Evolutionary conservation across 2,329 filamentous ascomycete species (phyloP).

Genomic region (Rutstroemia sp.): DNA sequence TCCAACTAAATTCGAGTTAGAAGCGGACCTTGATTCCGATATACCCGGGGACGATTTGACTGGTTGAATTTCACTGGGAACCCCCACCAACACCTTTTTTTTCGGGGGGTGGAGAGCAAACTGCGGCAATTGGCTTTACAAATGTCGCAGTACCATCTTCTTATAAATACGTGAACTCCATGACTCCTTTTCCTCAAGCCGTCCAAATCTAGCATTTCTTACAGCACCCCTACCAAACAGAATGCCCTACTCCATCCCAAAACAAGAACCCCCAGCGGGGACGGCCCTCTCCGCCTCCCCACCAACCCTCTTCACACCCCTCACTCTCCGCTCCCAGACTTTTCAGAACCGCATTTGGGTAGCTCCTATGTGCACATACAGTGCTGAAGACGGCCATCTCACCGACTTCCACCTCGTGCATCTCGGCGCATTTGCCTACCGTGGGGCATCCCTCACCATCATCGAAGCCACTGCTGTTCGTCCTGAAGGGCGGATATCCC

Average conservation of each 20-base stretch:
- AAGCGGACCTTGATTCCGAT: too few species aligned
- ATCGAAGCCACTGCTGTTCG: constrained; percentile 73
- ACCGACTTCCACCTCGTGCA: constrained; percentile 83
- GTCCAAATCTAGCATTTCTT: too few species aligned
- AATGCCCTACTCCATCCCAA: constrained; percentile 39
- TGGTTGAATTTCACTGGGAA: too few species aligned
- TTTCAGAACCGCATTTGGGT: constrained; percentile 62
- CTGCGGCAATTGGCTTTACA: too few species aligned
- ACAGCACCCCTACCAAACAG: neutral
- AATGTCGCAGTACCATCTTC: too few species aligned
- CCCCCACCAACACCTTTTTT: too few species aligned
- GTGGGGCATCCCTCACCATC: constrained; percentile 68
- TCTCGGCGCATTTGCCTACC: constrained; percentile 67
- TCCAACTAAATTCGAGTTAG: too few species aligned
- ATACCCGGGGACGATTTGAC: too few species aligned
- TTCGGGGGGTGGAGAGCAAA: too few species aligned
- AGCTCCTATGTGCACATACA: constrained; percentile 61
- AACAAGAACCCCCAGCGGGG: constrained; percentile 38
- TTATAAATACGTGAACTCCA: too few species aligned
- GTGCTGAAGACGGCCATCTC: constrained; percentile 60
- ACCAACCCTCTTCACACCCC: constrained; percentile 39
- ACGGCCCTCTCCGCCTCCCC: constrained; percentile 40
- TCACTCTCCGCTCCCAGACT: constrained; percentile 38
- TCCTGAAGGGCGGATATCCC: constrained; percentile 74
- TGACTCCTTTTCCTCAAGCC: too few species aligned